A percentile compares a stretch with the other conserved stretches of the same genome.
These are phyloP conservation scores for Fusarium albosuccineum DNA, from an alignment of 2,329 filamentous ascomycete genomes.

Conservation along the genomic window DNA sequence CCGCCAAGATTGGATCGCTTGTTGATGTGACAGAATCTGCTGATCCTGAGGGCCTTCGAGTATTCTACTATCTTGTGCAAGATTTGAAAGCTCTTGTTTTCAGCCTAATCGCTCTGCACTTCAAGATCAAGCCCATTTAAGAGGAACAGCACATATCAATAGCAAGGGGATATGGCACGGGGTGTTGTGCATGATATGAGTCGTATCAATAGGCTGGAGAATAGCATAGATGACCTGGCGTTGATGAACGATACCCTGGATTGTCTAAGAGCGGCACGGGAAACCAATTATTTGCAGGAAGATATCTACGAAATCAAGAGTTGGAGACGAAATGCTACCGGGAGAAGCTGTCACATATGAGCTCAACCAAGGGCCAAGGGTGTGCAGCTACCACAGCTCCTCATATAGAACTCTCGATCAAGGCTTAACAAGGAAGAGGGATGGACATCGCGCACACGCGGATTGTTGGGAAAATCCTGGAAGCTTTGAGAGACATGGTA, in stretches of 20 bases:
- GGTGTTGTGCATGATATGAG: conserved; percentile 6
- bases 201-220: conserved; percentile 1
- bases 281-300: conserved; percentile 10
- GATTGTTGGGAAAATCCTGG: conserved; percentile 8
- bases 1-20: conserved; percentile 96
- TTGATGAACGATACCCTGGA: conserved; percentile 36
- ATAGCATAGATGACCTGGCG: conserved; percentile 8
- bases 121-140: conserved; percentile 90
- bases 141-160: neutral
- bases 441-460: conserved; percentile 4
- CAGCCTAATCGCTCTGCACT: conserved; percentile 94
- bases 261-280: conserved; percentile 27
- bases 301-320: conserved; percentile 13
- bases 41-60: conserved; percentile 93
- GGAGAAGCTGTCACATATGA: neutral
- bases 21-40: conserved; percentile 97
- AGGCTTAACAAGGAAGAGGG: neutral
- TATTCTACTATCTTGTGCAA: conserved; percentile 99
- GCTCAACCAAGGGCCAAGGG: neutral
- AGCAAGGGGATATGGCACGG: conserved; percentile 17
- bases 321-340: conserved; percentile 8
- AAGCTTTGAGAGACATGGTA: conserved; percentile 27
- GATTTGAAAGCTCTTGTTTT: conserved; percentile 97
- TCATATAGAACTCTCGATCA: neutral
- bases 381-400: neutral